Conservation (phyloP, 202 grass and related monocot genomes). For the Eragrostis tef region DNA sequence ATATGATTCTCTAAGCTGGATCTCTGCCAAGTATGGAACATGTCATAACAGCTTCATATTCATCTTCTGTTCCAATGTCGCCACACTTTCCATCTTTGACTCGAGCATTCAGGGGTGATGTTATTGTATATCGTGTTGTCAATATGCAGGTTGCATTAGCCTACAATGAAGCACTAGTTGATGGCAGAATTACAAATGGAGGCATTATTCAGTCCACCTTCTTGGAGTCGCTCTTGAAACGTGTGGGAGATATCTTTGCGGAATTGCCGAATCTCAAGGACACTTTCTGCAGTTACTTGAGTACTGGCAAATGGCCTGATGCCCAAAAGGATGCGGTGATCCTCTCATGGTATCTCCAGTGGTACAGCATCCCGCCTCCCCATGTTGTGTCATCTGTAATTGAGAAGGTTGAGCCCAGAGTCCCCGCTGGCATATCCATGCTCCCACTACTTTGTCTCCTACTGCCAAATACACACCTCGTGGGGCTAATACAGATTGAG, state of each 20-base stretch:
- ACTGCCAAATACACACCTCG: conserved; percentile 61
- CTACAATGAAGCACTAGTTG: conserved; percentile 78
- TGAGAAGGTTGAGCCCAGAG: conserved; percentile 50
- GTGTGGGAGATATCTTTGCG: conserved; percentile 62
- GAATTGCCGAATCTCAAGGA: conserved; percentile 49
- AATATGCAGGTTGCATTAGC: conserved; percentile 70
- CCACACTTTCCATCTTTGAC: neutral
- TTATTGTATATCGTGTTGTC: conserved; percentile 22
- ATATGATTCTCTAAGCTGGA: too few relatives aligned
- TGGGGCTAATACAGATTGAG: conserved; percentile 74
- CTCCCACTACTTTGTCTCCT: conserved; percentile 74
- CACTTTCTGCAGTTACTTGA: conserved; percentile 62
- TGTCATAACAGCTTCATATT: neutral
- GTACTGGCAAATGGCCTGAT: conserved; percentile 64
- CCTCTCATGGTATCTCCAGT: conserved; percentile 90
- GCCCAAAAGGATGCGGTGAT: conserved; percentile 55
- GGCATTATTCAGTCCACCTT: conserved; percentile 77
- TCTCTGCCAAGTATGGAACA: neutral
- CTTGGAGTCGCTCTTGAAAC: conserved; percentile 77
- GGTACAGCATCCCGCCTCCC: conserved; percentile 82
- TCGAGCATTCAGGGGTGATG: neutral
- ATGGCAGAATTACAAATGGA: conserved; percentile 63
- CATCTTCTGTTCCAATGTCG: neutral
- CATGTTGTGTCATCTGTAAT: conserved; percentile 59
- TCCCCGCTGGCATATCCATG: conserved; percentile 46